phyloP scores from a whole-genome alignment of 352 stramenopile genomes.

The Phytophthora constricta region DNA sequence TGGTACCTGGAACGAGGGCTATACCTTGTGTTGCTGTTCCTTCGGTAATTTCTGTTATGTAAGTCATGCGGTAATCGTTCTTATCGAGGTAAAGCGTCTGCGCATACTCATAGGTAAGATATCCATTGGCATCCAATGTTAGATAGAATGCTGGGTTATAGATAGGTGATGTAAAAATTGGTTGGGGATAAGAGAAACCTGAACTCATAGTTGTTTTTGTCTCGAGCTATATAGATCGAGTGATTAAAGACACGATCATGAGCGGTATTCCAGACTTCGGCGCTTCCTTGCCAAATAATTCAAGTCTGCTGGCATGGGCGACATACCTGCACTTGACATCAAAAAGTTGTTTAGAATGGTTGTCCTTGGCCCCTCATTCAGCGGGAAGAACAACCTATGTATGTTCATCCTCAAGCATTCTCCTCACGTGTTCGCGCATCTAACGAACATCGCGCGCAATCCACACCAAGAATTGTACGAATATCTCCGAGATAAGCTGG shows the following conservation, averaged over 20 bases:
- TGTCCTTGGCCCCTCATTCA: constrained; percentile 9
- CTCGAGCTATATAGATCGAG: too few species aligned
- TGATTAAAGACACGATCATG: too few species aligned
- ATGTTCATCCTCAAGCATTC: constrained; percentile 3
- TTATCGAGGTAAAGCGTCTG: background rate
- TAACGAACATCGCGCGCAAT: constrained; percentile 6
- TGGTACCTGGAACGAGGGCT: too few species aligned
- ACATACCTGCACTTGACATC: constrained; percentile 7
- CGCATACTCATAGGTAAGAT: background rate
- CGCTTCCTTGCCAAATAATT: too few species aligned
- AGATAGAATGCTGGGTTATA: constrained; percentile 18
- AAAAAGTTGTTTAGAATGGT: constrained; percentile 18
- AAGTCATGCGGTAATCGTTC: constrained; percentile 1
- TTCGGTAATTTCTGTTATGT: background rate
- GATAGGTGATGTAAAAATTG: too few species aligned
- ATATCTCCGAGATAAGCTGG: constrained; percentile 15
- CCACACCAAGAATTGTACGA: constrained; percentile 16
- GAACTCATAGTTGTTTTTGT: too few species aligned
- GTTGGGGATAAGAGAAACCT: too few species aligned
- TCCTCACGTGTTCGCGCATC: background rate
- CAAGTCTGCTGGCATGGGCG: too few species aligned
- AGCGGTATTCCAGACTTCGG: too few species aligned
- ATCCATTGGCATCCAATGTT: background rate
- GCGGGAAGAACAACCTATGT: constrained; percentile 11
- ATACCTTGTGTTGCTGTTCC: background rate